A percentile compares a stretch with the other conserved stretches of the same genome.
Conservation (phyloP, 202 grass and related monocot species). For the Eragrostis tef region DNA sequence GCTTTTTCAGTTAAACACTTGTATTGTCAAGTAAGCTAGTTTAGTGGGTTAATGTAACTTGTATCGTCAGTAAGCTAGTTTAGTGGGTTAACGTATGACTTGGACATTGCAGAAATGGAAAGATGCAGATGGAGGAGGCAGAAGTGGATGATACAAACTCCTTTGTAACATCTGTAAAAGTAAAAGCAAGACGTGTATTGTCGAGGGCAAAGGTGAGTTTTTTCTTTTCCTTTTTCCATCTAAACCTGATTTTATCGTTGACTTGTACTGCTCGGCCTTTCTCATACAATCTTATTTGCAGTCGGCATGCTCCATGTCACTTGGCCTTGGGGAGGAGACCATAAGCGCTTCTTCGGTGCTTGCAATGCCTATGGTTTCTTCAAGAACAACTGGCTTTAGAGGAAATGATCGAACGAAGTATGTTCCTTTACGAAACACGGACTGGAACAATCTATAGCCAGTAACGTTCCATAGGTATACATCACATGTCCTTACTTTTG, state of each 20-base stretch:
- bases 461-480: conserved; percentile 57
- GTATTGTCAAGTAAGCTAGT: conserved; percentile 11
- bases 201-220: conserved; percentile 74
- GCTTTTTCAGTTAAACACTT: conserved; percentile 8
- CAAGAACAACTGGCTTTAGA: conserved; percentile 83
- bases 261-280: not conserved
- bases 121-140: conserved; percentile 63
- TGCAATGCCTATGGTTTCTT: conserved; percentile 87
- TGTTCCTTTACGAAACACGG: conserved; percentile 60
- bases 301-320: conserved; percentile 78
- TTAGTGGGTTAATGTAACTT: conserved; percentile 10
- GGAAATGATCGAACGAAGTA: conserved; percentile 71
- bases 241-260: conserved; percentile 27
- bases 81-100: conserved; percentile 9
- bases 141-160: conserved; percentile 62
- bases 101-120: conserved; percentile 55
- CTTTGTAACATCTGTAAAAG: conserved; percentile 61
- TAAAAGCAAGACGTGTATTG: conserved; percentile 71
- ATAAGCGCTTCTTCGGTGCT: conserved; percentile 85
- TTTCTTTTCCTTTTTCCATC: conserved; percentile 12
- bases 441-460: conserved; percentile 64
- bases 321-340: conserved; percentile 70
- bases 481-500: conserved; percentile 58
- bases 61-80: too few relatives aligned
- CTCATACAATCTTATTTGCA: conserved; percentile 53